These are phyloP conservation scores for Penicillium sp. DNA, from an alignment of 2,329 filamentous ascomycete species.

Conservation along the genomic window DNA sequence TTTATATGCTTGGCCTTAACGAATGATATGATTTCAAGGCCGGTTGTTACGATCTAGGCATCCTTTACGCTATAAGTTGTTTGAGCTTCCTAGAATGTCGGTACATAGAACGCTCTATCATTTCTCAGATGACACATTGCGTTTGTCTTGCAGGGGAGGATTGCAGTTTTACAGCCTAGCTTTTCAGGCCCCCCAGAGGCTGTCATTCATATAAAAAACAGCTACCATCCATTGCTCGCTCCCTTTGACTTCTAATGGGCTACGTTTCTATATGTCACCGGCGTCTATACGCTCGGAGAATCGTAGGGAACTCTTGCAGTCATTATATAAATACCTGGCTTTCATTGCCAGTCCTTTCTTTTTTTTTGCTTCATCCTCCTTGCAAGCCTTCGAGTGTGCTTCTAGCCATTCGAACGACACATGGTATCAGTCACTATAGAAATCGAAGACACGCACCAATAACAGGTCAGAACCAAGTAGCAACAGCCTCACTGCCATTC, in stretches of 20 bases:
- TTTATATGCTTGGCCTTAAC: conserved; percentile 4
- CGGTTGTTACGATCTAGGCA: not conserved
- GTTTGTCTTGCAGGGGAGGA: not conserved
- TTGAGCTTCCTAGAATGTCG: not conserved
- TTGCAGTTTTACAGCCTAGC: not conserved
- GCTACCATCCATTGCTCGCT: not conserved
- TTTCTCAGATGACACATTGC: not conserved
- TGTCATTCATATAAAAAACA: no score
- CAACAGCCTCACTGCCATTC: not conserved
- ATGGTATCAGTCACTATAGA: not conserved
- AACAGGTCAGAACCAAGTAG: not conserved
- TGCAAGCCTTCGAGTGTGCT: no score
- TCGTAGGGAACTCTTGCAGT: no score
- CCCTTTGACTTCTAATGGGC: not conserved
- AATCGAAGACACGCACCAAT: not conserved
- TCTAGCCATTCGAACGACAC: not conserved
- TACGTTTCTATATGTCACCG: no score
- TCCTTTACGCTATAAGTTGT: not conserved
- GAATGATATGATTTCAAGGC: conserved; percentile 1
- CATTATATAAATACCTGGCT: no score
- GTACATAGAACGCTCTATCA: not conserved
- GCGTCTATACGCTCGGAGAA: no score
- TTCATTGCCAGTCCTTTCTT: not conserved
- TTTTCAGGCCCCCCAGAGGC: not conserved
- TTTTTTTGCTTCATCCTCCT: not conserved